Evolutionary conservation across 2,329 filamentous ascomycete species (phyloP), one percentile per base, ranked within the genome.

Genomic region (Zasmidium angulare): DNA sequence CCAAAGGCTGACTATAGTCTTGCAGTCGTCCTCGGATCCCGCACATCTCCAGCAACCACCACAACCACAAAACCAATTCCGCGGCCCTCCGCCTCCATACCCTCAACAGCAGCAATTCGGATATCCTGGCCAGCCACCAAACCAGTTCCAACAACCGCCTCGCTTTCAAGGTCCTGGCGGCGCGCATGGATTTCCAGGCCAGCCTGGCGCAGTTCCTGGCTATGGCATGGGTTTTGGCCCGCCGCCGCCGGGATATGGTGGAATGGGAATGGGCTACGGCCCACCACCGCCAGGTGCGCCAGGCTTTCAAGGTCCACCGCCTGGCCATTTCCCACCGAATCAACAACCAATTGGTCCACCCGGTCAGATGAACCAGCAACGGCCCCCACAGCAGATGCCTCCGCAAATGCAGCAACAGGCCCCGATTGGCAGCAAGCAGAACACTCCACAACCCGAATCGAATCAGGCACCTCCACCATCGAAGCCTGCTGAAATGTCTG

Each of bases 161-260:
- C 78, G 79, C 53, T 81, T 81, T 56, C 76, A 76, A 58, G 78
- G 78, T 14, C 71, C 71, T 14, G 71, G 71, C n/a, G 74, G 73
- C 50, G 72, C 71, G 36, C 79, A 77, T 68, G 77, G 76, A 46
- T 82, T 81, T 63, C 78, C 74, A 54, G 74, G 73, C 14, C 68
- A 66, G 40, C 75, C 75, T 47, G 74, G 74, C 46, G 76, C 77
- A 46, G 78, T 79, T 56, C 88, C 88, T 64, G 85, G 84, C 19
- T 91, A 88, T 53, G 66, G 66, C 1, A 65, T 68, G 65, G 64
- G 59, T 48, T 96, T 92, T 73, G 89, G 89, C 63, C 88, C 86
- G 17, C 89, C 86, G 47, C 66, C 67, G 29, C 64, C 67, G 36
- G 66, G 68, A 11, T 70, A 69, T 51, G 59, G 58, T 0, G 23